Evolutionary conservation across 139 green algal genomes (phyloP), one percentile per base, ranked within the genome.

Genomic region (Chlamydomonas sphaeroides): DNA sequence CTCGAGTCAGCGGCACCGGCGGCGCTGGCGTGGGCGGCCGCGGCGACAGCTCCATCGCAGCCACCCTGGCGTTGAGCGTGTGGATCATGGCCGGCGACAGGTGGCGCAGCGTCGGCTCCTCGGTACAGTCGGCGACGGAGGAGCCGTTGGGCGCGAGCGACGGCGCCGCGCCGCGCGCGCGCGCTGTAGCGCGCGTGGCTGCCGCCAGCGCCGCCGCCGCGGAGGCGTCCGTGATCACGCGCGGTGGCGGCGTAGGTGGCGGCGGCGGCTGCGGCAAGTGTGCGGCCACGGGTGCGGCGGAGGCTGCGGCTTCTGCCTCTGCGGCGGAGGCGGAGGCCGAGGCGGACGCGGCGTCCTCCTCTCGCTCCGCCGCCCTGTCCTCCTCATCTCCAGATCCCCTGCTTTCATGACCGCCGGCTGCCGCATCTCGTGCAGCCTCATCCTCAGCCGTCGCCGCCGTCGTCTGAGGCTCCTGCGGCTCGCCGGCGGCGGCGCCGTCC

Each of bases 121-220:
- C n/a, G n/a, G n/a, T n/a, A n/a, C n/a, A n/a, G n/a, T n/a, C n/a
- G n/a, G n/a, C n/a, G n/a, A n/a, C n/a, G n/a, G n/a, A n/a, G n/a
- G n/a, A n/a, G n/a, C n/a, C n/a, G n/a, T n/a, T n/a, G n/a, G n/a
- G n/a, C n/a, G n/a, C n/a, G n/a, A n/a, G n/a, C n/a, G n/a, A n/a
- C n/a, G n/a, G n/a, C n/a, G n/a, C n/a, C n/a, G n/a, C n/a, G n/a
- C n/a, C n/a, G n/a, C n/a, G n/a, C n/a, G n/a, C n/a, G n/a, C n/a
- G n/a, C n/a, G n/a, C n/a, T n/a, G n/a, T n/a, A n/a, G n/a, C n/a
- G n/a, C n/a, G n/a, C n/a, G n/a, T n/a, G n/a, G 71, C 71, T 26
- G 51, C 71, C 33, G 71, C 71, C 71, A 78, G 32, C 32, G 71
- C 71, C 51, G 49, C n/a, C n/a, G n/a, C 61, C 5, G 26, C 61